Base-by-base conservation (phyloP, 805 yeast species). In the Cyberlindnera misumaiensis region DNA sequence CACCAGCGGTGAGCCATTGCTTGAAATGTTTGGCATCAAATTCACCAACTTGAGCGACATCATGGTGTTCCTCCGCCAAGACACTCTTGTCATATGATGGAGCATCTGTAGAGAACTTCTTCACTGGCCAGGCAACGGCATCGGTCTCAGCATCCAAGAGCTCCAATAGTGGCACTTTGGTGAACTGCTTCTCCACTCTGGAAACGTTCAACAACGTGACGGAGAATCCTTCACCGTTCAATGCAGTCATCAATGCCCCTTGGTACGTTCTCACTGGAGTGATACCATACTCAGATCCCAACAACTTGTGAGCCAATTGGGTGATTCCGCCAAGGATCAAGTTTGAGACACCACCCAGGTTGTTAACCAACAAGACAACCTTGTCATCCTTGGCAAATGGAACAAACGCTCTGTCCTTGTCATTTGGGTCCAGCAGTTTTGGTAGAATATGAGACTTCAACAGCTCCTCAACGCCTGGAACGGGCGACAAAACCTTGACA, bases 141-240 rank as follows among this genome's bases (percentile, higher is more conserved):
- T 76, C 70, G 0, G 95, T 82, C 32, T 80, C 80, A 5, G 72
- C 66, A 56, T 87, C 95, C 43, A 89, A 64, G 37, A 75, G 67
- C 11, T 69, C 71, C 34, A 86, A 56, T 17, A 73, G 63, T 9
- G 62, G 55, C 10, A 58, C 46, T 33, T 60, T 46, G 10, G 58
- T 62, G 4, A 45, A 34, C 2, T 35, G 35, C 43, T 36, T 34
- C 35, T 61, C 63, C 4, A 80, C 71, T 28, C 70, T 69, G 1
- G 85, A 60, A 29, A 75, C 76, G 56, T 87, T 88, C 50, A 90
- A 66, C 36, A 89, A 64, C 3, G 97, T 85, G 44, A 90, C 70
- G 28, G 93, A 80, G 59, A 89, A 86, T 1, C 97, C 97, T 10
- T 94, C 93, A 13, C 96, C 90, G 58, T 85, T 86, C 44, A 90